Conservation (phyloP, 805 yeast genomes). For the Nematodospora valgi region DNA sequence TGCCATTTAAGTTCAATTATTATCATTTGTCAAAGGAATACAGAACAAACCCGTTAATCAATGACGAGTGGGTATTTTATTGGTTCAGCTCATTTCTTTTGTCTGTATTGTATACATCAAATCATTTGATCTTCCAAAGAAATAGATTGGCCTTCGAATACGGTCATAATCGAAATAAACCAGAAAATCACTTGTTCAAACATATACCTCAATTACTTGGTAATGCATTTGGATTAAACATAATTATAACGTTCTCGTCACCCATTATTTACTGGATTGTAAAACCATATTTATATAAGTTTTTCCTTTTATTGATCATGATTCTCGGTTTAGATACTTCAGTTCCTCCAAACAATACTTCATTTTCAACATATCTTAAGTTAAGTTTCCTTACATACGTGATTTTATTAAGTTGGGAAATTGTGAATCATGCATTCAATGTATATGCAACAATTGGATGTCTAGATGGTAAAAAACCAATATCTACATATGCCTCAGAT, state of each 20-base stretch:
- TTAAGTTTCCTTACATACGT: conserved; percentile 31
- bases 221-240: conserved; percentile 33
- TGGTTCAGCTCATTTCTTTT: conserved; percentile 44
- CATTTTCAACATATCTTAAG: conserved; percentile 26
- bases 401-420: conserved; percentile 48
- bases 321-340: conserved; percentile 34
- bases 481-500: conserved; percentile 55
- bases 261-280: conserved; percentile 41
- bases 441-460: conserved; percentile 73
- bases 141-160: conserved; percentile 49
- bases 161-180: conserved; percentile 40
- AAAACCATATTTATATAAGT: conserved; percentile 41
- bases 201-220: conserved; percentile 28
- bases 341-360: conserved; percentile 37
- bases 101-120: conserved; percentile 46
- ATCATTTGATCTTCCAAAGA: conserved; percentile 51
- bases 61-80: conserved; percentile 46
- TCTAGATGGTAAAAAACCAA: conserved; percentile 59
- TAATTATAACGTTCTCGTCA: conserved; percentile 21
- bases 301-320: conserved; percentile 25
- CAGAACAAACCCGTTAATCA: conserved; percentile 32
- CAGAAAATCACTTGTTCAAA: conserved; percentile 28
- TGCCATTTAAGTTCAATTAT: conserved; percentile 24
- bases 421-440: conserved; percentile 53
- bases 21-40: conserved; percentile 37